Evolutionary conservation across 2,329 filamentous ascomycete species (phyloP), one percentile per base, ranked within the genome.

Genomic region (Curvularia sp.): DNA sequence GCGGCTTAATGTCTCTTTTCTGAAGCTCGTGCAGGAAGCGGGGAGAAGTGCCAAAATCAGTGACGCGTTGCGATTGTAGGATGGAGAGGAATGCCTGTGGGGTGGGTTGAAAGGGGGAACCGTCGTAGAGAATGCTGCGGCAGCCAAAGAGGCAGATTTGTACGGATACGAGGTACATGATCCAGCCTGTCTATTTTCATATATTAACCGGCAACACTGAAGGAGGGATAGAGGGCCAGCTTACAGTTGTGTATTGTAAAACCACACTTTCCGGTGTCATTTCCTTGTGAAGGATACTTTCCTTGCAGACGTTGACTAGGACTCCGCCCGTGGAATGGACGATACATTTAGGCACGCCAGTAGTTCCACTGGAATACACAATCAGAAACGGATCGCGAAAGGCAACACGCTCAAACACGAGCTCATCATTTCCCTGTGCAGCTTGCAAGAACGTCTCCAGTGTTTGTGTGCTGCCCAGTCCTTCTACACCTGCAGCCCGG

Each of bases 301-400:
- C 92, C 71, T 93, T 88, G 39, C 74, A 75, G 1, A 73, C 71
- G 48, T 77, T 90, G 62, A 92, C 61, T 28, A 91, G 74, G 1
- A 86, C 78, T 0, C 89, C 88, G 3, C 90, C 90, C 1, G 86
- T 84, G 1, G 87, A 88, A 74, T 96, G 92, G 2, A 94, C 90
- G 62, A 96, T 95, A 58, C 91, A 93, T 71, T 96, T 96, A 12
- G 92, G 92, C 19, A 85, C 86, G 3, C 92, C 92, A 0, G 92
- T 96, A 0, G 92, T 96, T 2, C 92, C 92, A 1, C 88, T 91
- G 0, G 89, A 86, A 70, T 92, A 96, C 57, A 89, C 90, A 34
- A 96, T 84, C 32, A 94, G 78, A 75, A 91, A 89, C 0, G 92
- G 91, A 62, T 94, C 90, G 27, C 87, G 82, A 73, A 93, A 95